Evolutionary conservation across 257 asterid species (phyloP), one percentile per base, ranked within the genome.

Genomic region (Prunella vulgaris): DNA sequence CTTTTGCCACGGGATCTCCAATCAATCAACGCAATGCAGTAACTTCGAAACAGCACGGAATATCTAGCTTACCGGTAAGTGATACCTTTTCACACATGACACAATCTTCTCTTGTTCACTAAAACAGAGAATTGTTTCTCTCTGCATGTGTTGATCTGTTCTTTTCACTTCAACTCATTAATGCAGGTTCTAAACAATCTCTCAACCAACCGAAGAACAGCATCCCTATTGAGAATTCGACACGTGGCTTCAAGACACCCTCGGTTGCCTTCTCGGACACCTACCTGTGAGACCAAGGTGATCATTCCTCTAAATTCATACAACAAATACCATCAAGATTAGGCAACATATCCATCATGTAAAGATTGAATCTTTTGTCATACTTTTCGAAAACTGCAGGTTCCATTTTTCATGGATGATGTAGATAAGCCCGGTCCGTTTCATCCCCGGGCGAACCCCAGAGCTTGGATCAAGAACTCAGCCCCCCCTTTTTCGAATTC

Each of bases 381-480:
- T 25, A 25, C 1, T 25, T n/a, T n/a, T n/a, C n/a, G n/a, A n/a
- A 9, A 30, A 44, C 51, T 51, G 57, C 83, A 79, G 83, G 83
- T 75, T 28, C 75, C 78, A 25, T 79, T 75, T 71, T 79, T 75
- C 70, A 2, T 52, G 54, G 54, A 67, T 33, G 69, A 71, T n/a
- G 80, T 60, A 62, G 71, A 66, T 30, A 66, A 15, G 18, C 77
- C 60, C 21, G 15, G 53, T 24, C 70, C 80, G 46, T 62, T 66
- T 25, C 25, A 66, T 54, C 80, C 80, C 25, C 72, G 78, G 27
- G 57, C 66, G 73, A 75, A 79, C 7, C 80, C 78, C 12, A 71
- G 76, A 53, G 64, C 62, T 49, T 75, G 78, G 75, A 52, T 79
- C 44, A 1, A 8, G 32, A 71, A 67, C 60, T 22, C 71, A 7